These are phyloP conservation scores for Primulina eburnea DNA, from an alignment of 257 asterid genomes.

Conservation along the genomic window DNA sequence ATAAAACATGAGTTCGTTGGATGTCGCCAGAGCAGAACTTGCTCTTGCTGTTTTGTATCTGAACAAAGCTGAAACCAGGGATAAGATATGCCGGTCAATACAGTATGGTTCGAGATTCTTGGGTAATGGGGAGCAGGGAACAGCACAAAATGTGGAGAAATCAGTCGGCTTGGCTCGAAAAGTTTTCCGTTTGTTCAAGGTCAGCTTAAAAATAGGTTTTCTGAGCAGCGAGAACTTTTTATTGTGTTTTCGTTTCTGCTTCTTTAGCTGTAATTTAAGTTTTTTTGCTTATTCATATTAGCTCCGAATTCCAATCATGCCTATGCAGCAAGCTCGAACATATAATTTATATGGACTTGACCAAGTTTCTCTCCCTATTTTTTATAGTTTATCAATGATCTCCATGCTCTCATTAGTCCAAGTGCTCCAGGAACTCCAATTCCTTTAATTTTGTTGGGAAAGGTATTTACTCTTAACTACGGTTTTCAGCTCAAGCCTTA, in stretches of 20 bases:
- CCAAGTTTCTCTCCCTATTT: conserved; percentile 14
- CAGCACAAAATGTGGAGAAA: conserved; percentile 92
- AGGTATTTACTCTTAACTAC: conserved; percentile 47
- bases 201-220: conserved; percentile 20
- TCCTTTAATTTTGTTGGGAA: conserved; percentile 77
- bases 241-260: background rate
- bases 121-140: conserved; percentile 96
- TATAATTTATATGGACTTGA: conserved; percentile 26
- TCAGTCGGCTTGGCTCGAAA: conserved; percentile 94
- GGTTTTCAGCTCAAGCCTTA: conserved; percentile 10
- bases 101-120: conserved; percentile 90
- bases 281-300: background rate
- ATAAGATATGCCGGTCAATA: conserved; percentile 96
- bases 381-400: conserved; percentile 86
- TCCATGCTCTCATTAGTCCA: conserved; percentile 87
- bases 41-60: conserved; percentile 80
- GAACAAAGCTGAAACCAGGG: conserved; percentile 93
- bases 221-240: background rate
- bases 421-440: conserved; percentile 88
- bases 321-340: background rate
- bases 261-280: background rate
- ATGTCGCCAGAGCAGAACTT: conserved; percentile 85
- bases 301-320: background rate
- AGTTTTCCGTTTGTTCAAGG: conserved; percentile 95
- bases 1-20: conserved; percentile 67